Percentiles rank a stretch among this genome's conserved stretches.
Conservation (phyloP, 371 early-diverging fungal genomes). For the Mucor piriformis region DNA sequence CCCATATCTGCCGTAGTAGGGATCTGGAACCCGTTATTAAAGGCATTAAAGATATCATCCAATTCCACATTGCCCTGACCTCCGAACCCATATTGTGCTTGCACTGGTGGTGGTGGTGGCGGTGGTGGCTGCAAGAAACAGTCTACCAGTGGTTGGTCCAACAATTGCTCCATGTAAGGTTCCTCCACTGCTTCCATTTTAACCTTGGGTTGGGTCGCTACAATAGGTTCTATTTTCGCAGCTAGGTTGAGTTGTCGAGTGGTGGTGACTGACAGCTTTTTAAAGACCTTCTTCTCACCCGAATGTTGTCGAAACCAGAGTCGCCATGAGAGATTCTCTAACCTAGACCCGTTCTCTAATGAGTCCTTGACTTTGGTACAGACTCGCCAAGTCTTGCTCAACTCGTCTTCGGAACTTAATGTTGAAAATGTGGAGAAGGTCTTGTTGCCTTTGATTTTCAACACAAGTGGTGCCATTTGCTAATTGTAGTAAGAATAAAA, state of each 20-base stretch:
- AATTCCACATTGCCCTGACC: conserved; percentile 22
- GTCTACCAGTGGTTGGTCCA: neutral
- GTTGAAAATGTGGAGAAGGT: conserved; percentile 74
- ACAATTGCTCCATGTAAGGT: neutral
- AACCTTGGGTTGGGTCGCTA: neutral
- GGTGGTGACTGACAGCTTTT: conserved; percentile 39
- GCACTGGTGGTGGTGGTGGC: neutral
- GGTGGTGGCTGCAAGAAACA: no score
- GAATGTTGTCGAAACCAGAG: conserved; percentile 69
- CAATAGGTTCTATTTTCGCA: conserved; percentile 11
- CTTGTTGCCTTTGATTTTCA: conserved; percentile 79
- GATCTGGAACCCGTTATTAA: conserved; percentile 11
- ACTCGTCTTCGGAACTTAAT: conserved; percentile 72
- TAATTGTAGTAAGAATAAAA: neutral
- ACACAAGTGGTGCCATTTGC: conserved; percentile 75
- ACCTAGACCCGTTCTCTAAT: conserved; percentile 80
- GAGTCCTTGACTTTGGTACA: conserved; percentile 90
- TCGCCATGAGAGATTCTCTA: conserved; percentile 92
- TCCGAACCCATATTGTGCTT: neutral
- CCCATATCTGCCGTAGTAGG: conserved; percentile 11
- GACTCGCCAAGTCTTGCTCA: conserved; percentile 80
- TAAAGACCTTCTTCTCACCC: conserved; percentile 43
- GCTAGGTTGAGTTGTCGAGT: conserved; percentile 40
- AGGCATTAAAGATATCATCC: conserved; percentile 28
- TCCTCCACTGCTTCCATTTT: neutral